Evolutionary conservation across 1,284 basidiomycete species (phyloP).

Genomic region (Blastosporella zonata): DNA sequence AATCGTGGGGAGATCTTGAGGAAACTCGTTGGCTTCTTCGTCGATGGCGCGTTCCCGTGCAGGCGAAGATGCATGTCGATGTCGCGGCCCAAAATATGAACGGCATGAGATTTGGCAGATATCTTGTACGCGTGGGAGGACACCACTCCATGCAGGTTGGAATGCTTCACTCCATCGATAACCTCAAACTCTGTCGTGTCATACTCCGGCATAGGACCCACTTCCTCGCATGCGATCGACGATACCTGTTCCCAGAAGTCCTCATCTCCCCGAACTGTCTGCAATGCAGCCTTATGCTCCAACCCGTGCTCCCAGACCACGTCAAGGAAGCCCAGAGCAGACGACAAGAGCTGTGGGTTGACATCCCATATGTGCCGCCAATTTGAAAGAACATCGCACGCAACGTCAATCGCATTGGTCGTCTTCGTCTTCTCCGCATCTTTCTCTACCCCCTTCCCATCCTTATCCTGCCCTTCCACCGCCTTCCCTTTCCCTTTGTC

Average conservation of each 20-base stretch:
- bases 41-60: slow-evolving; percentile 32
- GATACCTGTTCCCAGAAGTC: slow-evolving; percentile 67
- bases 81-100: slow-evolving; percentile 71
- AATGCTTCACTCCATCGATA: slow-evolving; percentile 52
- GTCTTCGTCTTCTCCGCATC: slow-evolving; percentile 33
- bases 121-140: slow-evolving; percentile 68
- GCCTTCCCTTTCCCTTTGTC: slow-evolving; percentile 36
- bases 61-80: slow-evolving; percentile 55
- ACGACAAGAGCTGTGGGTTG: slow-evolving; percentile 75
- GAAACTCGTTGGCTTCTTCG: slow-evolving; percentile 57
- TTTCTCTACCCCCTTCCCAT: slow-evolving; percentile 35
- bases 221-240: slow-evolving; percentile 58
- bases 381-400: slow-evolving; percentile 59
- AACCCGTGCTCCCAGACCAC: slow-evolving; percentile 81
- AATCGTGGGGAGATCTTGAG: slow-evolving; percentile 53
- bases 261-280: slow-evolving; percentile 50
- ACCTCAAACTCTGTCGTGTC: slow-evolving; percentile 43
- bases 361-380: slow-evolving; percentile 75
- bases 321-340: slow-evolving; percentile 76
- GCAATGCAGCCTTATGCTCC: slow-evolving; percentile 67
- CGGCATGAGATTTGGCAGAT: slow-evolving; percentile 71
- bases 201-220: slow-evolving; percentile 67
- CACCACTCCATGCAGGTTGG: slow-evolving; percentile 59
- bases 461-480: slow-evolving; percentile 14
- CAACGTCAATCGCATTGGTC: slow-evolving; percentile 59